Evolutionary conservation across 106 monocot genomes (phyloP).

Genomic region (Chionographis japonica): DNA sequence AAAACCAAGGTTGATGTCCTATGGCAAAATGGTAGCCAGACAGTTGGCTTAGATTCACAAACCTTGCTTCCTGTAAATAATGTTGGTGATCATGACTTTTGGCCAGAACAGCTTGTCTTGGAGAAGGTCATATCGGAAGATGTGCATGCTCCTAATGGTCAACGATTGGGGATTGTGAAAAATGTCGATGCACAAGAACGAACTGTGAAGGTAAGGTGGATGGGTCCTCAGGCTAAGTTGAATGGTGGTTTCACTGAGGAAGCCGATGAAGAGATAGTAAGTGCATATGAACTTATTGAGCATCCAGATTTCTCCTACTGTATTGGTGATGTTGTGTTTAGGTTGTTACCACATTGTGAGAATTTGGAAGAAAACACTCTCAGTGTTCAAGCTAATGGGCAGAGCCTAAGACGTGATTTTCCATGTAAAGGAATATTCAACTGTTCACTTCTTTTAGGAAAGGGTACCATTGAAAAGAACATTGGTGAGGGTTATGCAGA

Average conservation of each 20-base stretch:
- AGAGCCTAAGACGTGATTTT: not conserved
- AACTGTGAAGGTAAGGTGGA: conserved; percentile 76
- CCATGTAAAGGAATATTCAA: not conserved
- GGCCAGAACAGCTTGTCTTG: conserved; percentile 75
- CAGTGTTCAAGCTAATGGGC: conserved; percentile 2
- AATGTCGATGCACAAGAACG: conserved; percentile 65
- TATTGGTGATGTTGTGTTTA: conserved; percentile 69
- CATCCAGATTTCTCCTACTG: conserved; percentile 75
- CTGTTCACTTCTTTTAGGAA: not conserved
- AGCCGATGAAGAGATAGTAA: conserved; percentile 50
- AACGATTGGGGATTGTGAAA: conserved; percentile 60
- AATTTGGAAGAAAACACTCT: conserved; percentile 16
- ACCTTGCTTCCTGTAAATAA: conserved; percentile 55
- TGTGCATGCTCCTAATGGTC: conserved; percentile 4
- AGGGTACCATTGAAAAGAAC: not conserved
- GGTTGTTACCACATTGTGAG: conserved; percentile 21
- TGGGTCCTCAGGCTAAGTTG: conserved; percentile 10
- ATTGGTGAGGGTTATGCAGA: conserved; percentile 2
- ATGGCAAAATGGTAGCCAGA: conserved; percentile 74
- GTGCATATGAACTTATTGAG: conserved; percentile 88
- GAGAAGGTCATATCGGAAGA: conserved; percentile 60
- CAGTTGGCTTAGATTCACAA: conserved; percentile 51
- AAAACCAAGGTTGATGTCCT: conserved; percentile 68
- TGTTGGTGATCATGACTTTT: conserved; percentile 92
- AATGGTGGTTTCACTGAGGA: conserved; percentile 5